Evolutionary conservation across 768 basidiomycete genomes (phyloP), one percentile per base, ranked within the genome.

Genomic region (Trametes meyenii): DNA sequence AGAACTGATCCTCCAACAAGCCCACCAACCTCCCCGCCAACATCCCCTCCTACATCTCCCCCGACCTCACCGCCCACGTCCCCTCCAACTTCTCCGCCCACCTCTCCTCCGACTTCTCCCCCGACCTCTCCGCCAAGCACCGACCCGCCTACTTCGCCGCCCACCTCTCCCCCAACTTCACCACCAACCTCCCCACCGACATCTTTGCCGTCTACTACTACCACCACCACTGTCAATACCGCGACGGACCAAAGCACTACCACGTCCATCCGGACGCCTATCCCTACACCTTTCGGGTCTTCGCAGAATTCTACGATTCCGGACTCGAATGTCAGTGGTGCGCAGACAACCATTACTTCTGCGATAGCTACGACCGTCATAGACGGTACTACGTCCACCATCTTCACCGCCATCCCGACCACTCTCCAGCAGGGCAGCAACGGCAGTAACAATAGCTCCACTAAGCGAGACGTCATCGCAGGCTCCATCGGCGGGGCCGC

Each of bases 401-500:
- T 67, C 19, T 63, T 64, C 35, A 65, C 68, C 4, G 23, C 70
- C 5, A 64, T 75, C 38, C 64, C 72, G 33, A 69, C 72, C 2
- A 64, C 66, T 2, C 42, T 65, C 5, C 35, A 66, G 14, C 35
- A 55, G 38, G 48, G 67, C 14, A 46, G 40, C 16, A 26, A 23
- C 5, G 23, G 46, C 19, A 38, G 43, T 23, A 24, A 57, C 40
- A 48, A 55, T 16, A 63, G 62, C 33, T 61, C 61, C 6, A 63
- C 61, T 5, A 63, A 64, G 44, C 65, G 66, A 21, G 68, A 66
- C 51, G 71, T 75, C 21, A 71, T 76, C 46, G 71, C 66, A 3
- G 75, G 75, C 44, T 70, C 70, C 33, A 64, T 69, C 23, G 74
- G 70, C 26, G 75, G 73, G 1, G 64, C 60, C 5, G 69, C 66